A percentile compares a stretch with the other conserved stretches of the same genome.
Conservation (phyloP, 345 rosid species). For the Sapria himalayana region DNA sequence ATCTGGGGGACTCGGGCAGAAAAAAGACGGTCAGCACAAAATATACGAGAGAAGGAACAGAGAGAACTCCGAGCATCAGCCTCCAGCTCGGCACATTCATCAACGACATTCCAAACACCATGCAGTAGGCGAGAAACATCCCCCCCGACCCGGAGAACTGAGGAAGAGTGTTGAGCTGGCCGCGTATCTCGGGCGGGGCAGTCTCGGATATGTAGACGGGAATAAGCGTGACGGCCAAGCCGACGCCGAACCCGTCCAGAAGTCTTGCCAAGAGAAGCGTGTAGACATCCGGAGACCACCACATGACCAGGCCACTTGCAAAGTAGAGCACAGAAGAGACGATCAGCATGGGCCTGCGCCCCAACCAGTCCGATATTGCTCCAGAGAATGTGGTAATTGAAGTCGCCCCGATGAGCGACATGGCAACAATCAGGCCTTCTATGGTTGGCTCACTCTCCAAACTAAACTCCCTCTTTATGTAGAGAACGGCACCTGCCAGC, state of each 20-base stretch:
- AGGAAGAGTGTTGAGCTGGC: constrained; percentile 71
- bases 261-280: constrained; percentile 68
- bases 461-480: constrained; percentile 67
- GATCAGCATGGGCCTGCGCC: constrained; percentile 83
- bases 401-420: constrained; percentile 89
- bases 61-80: constrained; percentile 90
- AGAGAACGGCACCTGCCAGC: constrained; percentile 71
- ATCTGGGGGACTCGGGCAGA: constrained; percentile 95
- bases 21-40: constrained; percentile 35
- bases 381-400: constrained; percentile 75
- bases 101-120: constrained; percentile 83
- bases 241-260: constrained; percentile 83
- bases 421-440: constrained; percentile 85
- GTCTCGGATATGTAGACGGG: constrained; percentile 92
- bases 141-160: constrained; percentile 91
- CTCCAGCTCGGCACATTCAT: constrained; percentile 68
- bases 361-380: constrained; percentile 54
- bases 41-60: constrained; percentile 52
- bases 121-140: constrained; percentile 75
- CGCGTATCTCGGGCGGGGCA: constrained; percentile 92
- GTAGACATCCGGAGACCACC: constrained; percentile 89
- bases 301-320: constrained; percentile 59
- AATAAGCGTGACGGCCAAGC: constrained; percentile 69
- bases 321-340: constrained; percentile 53
- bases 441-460: constrained; percentile 48